A percentile compares a stretch with the other conserved stretches of the same genome.
phyloP scores from a whole-genome alignment of 2,329 filamentous ascomycete genomes.

The Beauveria pseudobassiana region DNA sequence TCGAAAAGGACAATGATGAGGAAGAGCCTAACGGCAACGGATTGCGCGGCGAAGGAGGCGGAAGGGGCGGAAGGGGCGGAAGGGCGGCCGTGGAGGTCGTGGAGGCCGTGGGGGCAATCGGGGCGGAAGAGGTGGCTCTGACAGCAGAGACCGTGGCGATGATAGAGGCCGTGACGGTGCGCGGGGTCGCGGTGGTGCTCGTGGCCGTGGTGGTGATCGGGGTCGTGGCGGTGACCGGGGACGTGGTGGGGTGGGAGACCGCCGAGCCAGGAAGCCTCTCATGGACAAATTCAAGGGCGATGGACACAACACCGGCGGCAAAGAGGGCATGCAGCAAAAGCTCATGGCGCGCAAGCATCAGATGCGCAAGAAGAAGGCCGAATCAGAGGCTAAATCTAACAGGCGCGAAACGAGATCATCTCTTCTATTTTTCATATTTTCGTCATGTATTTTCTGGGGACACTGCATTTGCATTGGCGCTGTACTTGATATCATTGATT shows the following conservation, averaged over 20 bases:
- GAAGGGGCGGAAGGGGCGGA: not conserved
- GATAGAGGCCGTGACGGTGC: constrained; percentile 9
- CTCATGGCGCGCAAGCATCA: constrained; percentile 82
- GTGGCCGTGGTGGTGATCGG: constrained; percentile 12
- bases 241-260: not conserved
- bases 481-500: not conserved
- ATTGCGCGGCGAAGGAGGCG: not conserved
- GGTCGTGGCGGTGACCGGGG: constrained; percentile 1
- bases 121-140: not conserved
- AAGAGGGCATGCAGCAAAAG: constrained; percentile 53
- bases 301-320: constrained; percentile 34
- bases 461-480: constrained; percentile 9
- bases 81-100: not conserved
- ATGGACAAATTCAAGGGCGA: constrained; percentile 20
- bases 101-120: not conserved
- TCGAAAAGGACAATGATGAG: constrained; percentile 23
- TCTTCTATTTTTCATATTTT: not conserved
- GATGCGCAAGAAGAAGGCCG: constrained; percentile 62
- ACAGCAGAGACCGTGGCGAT: constrained; percentile 3
- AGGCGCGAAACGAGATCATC: not conserved
- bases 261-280: constrained; percentile 6
- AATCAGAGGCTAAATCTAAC: constrained; percentile 22
- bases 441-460: constrained; percentile 1
- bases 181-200: constrained; percentile 8
- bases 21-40: constrained; percentile 18